Evolutionary conservation across 1,139 yeast genomes (phyloP).

Genomic region (Suhomyces atakaporum): DNA sequence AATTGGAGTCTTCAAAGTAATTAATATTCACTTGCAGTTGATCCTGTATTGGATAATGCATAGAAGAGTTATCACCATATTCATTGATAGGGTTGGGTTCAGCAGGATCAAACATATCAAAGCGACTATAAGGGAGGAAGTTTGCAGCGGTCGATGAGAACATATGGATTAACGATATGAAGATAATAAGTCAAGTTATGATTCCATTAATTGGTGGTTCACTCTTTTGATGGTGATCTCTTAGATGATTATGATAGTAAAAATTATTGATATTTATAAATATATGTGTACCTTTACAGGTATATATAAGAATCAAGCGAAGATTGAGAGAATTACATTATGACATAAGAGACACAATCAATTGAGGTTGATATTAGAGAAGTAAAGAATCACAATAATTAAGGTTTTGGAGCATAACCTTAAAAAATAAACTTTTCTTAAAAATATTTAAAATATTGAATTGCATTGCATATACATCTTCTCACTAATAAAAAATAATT

Average conservation of each 20-base stretch:
- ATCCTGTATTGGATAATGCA: constrained; percentile 4
- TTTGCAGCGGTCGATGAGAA: constrained; percentile 11
- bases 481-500: constrained; percentile 1
- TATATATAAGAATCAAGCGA: constrained; percentile 7
- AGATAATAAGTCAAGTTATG: background rate
- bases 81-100: constrained; percentile 21
- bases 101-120: constrained; percentile 25
- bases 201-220: background rate
- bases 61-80: constrained; percentile 11
- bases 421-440: constrained; percentile 7
- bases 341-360: constrained; percentile 9
- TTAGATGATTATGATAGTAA: too few species aligned
- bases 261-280: too few species aligned
- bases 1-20: constrained; percentile 12
- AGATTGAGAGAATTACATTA: constrained; percentile 9
- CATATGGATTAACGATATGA: constrained; percentile 6
- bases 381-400: constrained; percentile 9
- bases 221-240: background rate
- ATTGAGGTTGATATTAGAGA: constrained; percentile 5
- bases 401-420: constrained; percentile 7
- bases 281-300: too few species aligned
- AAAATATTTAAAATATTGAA: background rate
- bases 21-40: constrained; percentile 4
- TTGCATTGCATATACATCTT: constrained; percentile 3
- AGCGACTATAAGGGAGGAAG: constrained; percentile 18